These are phyloP conservation scores for Lathyrus oleraceus DNA, from an alignment of 306 rosid species.

Conservation along the genomic window DNA sequence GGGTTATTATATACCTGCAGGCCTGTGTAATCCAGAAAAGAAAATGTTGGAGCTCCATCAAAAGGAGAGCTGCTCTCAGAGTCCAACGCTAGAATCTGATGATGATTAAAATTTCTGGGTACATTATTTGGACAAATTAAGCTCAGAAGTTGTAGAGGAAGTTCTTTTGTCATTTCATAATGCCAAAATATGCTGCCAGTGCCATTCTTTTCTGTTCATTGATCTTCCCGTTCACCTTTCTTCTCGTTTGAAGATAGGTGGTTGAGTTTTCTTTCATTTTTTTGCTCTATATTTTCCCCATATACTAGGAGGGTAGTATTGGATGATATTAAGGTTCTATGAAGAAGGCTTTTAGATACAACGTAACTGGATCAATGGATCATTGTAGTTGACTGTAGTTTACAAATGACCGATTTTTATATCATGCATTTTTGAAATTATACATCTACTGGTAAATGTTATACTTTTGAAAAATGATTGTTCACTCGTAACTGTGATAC, in stretches of 20 bases:
- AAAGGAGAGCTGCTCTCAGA: conserved; percentile 65
- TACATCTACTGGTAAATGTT: conserved; percentile 2
- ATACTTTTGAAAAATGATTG: background rate
- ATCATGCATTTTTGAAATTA: conserved; percentile 9
- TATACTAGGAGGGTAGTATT: background rate
- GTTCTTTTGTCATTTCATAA: conserved; percentile 13
- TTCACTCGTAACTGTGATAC: too few species aligned
- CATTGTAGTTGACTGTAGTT: conserved; percentile 7
- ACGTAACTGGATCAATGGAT: conserved; percentile 22
- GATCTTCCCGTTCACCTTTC: conserved; percentile 1
- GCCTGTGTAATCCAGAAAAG: conserved; percentile 84
- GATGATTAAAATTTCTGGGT: conserved; percentile 50
- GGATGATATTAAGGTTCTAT: conserved; percentile 25
- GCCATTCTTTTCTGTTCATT: background rate
- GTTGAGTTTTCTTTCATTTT: conserved; percentile 4
- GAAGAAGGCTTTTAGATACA: conserved; percentile 23
- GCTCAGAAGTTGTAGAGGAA: conserved; percentile 34
- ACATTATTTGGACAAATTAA: conserved; percentile 34
- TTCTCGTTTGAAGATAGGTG: conserved; percentile 26
- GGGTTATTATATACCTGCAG: conserved; percentile 46
- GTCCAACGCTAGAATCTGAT: conserved; percentile 65
- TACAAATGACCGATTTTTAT: conserved; percentile 11
- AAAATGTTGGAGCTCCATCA: conserved; percentile 83
- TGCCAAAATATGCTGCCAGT: background rate
- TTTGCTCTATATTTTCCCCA: background rate